These are phyloP conservation scores for Oryza punctata DNA, from an alignment of 176 grass and related monocot species.

Conservation along the genomic window DNA sequence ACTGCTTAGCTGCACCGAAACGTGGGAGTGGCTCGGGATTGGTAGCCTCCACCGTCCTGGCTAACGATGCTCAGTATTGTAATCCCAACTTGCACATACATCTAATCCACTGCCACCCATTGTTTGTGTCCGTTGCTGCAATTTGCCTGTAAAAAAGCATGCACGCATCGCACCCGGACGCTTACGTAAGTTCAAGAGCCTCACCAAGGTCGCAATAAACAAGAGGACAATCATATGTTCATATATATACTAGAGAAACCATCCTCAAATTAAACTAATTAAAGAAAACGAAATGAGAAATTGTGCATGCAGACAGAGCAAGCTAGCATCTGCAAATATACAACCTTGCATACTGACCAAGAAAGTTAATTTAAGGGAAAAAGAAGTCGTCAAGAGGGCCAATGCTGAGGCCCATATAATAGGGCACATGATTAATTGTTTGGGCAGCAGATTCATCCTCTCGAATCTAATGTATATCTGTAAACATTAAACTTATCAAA, in stretches of 20 bases:
- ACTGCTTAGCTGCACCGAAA: conserved; percentile 10
- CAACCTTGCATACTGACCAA: neutral
- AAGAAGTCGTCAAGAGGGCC: neutral
- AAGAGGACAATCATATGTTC: neutral
- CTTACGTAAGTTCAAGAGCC: conserved; percentile 7
- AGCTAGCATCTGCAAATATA: neutral
- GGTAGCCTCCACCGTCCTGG: conserved; percentile 41
- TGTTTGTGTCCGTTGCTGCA: conserved; percentile 31
- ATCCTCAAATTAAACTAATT: neutral
- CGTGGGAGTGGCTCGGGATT: conserved; percentile 46
- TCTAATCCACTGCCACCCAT: conserved; percentile 38
- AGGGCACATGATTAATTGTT: conserved; percentile 32
- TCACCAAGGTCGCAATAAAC: neutral
- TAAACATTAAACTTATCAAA: conserved; percentile 56
- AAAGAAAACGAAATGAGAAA: neutral
- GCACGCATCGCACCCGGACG: conserved; percentile 5
- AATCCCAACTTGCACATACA: conserved; percentile 44
- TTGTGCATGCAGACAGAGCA: neutral
- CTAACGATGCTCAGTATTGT: conserved; percentile 39
- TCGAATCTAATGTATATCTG: conserved; percentile 49
- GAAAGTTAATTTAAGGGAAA: neutral
- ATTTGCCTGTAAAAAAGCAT: conserved; percentile 40
- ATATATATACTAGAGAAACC: conserved; percentile 10
- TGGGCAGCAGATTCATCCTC: conserved; percentile 14
- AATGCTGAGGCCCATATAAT: neutral